Base-by-base conservation (phyloP, 257 asterid species). In the Fraxinus pennsylvanica region DNA sequence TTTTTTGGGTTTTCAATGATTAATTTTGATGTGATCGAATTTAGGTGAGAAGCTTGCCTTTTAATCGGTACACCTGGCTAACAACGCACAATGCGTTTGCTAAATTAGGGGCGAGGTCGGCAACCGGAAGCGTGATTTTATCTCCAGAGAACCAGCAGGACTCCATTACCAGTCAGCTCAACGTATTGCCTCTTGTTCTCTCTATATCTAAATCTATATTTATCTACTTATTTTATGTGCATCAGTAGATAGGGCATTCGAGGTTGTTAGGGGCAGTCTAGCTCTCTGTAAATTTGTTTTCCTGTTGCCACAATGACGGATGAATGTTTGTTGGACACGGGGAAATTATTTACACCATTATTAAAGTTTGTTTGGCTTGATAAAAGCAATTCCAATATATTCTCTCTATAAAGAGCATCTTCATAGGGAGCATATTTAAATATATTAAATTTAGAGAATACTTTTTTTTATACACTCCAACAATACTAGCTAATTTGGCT, bases 81-180 rank as follows among this genome's bases (percentile, higher is more conserved):
- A 95, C 96, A 2, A 89, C 98, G 35, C 99, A 91, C 88, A 93
- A 91, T 71, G 80, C 99, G 33, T 91, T 89, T 38, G 97, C 98
- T 21, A 90, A 82, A 88, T 43, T 89, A 81, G 95, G 95, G 66
- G 88, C 80, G 47, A 89, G 57, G 74, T 95, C 98, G n/a, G 85
- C 91, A 33, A 91, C 96, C 0, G 96, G 97, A 32, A 76, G 88
- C 76, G 81, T 87, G 22, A 85, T 91, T 74, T 66, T 95, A 74
- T 76, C 98, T 50, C 93, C 96, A 5, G 78, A 81, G 78, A 95
- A 93, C 81, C 98, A 93, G 83, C 99, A 95, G 86, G 99, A 95
- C 88, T 84, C 97, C 84, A 72, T 95, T 41, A 88, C 97, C 38
- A 80, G 84, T 77, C 99, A 93, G 89, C 97, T 95, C 79, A 83